A percentile compares a stretch with the other conserved stretches of the same genome.
Evolutionary conservation across 768 basidiomycete genomes (phyloP).

Genomic region (Boletus huronensis): DNA sequence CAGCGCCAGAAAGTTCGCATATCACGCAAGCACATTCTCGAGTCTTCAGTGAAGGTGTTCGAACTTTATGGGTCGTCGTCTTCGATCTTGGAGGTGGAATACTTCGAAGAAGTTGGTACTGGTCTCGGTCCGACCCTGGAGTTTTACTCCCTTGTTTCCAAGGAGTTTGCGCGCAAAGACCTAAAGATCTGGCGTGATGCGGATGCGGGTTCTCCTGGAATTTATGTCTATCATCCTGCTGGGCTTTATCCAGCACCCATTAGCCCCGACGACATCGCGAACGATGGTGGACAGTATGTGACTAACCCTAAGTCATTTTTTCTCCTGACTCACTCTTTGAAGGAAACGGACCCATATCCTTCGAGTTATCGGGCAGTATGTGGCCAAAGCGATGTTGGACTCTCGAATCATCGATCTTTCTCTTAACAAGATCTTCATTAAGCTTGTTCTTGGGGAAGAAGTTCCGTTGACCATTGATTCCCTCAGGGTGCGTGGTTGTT

Average conservation of each 20-base stretch:
- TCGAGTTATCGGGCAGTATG: conserved; percentile 90
- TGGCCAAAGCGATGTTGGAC: conserved; percentile 95
- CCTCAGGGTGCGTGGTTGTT: conserved; percentile 59
- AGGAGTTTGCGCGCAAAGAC: conserved; percentile 87
- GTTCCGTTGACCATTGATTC: conserved; percentile 81
- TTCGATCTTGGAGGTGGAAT: conserved; percentile 94
- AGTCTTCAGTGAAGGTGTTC: conserved; percentile 94
- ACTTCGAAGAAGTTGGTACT: conserved; percentile 98
- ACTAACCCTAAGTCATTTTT: neutral
- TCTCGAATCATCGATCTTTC: conserved; percentile 96
- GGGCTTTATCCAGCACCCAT: conserved; percentile 91
- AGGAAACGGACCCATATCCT: conserved; percentile 86
- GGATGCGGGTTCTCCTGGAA: conserved; percentile 55
- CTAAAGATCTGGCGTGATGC: conserved; percentile 91
- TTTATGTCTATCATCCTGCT: conserved; percentile 78
- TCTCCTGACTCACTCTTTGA: conserved; percentile 4
- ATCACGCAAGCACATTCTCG: conserved; percentile 89
- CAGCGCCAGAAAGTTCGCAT: conserved; percentile 97
- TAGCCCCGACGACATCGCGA: conserved; percentile 60
- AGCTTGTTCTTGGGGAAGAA: conserved; percentile 82
- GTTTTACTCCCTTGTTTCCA: conserved; percentile 96
- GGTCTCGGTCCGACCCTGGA: conserved; percentile 96
- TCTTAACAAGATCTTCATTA: conserved; percentile 94
- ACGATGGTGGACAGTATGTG: conserved; percentile 73
- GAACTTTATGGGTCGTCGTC: conserved; percentile 94